Base-by-base conservation (phyloP, 2,329 filamentous ascomycete genomes). In the Geosmithia flava region DNA sequence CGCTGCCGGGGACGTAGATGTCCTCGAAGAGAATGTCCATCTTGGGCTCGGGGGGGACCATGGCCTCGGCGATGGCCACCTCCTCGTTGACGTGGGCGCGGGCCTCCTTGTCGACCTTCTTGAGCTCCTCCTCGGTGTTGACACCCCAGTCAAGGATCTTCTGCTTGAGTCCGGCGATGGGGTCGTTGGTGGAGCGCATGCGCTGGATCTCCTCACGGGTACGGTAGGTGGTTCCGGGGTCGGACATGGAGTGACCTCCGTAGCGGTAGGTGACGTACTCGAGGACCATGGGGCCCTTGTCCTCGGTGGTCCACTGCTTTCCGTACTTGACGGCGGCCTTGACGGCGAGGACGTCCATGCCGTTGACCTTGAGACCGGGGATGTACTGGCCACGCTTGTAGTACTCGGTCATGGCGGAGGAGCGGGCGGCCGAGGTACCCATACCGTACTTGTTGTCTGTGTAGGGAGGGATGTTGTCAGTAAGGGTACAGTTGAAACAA, bases 341-440 rank as follows among this genome's bases (percentile, higher is more conserved):
- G 68, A 96, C 91, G 54, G 93, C 91, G 53, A 98, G 85, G 59
- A 95, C 89, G 66, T 98, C 93, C 93, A 98, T 98, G 64, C 88
- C 93, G 74, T 98, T 98, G 69, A 98, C 88, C 81, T 98, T 98
- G 61, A 98, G 81, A 74, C 93, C 93, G 50, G 93, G 91, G 58
- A 98, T 98, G 78, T 97, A 98, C 75, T 98, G 93, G 57, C 93
- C 93, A 72, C 93, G 91, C 84, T 97, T 97, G 82, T 98, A 97
- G 83, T 98, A 98, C 70, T 98, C 93, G 68, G 93, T 97, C 65
- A 96, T 74, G 60, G 93, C 93, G 52, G 93, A 91, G 52, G 93
- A 90, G 62, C 93, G 89, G 70, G 85, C 84, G 57, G 93, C 91
- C 52, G 93, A 86, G 54, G 93, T 98, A 72, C 93, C 93, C 93